Conservation (phyloP, 2,329 filamentous ascomycete genomes). For the Fonsecaea pugnacius region DNA sequence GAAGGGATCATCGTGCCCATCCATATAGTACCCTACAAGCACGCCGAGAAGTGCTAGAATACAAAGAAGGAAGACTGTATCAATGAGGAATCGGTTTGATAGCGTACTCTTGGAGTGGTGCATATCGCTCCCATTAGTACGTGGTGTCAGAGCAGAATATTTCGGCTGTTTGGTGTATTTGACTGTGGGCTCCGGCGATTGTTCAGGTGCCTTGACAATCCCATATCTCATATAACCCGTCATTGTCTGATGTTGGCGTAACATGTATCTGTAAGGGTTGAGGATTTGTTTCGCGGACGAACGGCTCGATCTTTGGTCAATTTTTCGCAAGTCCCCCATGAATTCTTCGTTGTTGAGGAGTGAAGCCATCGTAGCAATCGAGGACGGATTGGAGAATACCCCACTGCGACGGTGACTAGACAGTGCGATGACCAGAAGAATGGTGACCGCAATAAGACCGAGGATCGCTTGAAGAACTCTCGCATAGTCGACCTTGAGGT, state of each 20-base stretch:
- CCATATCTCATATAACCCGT: constrained; percentile 21
- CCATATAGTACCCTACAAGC: constrained; percentile 27
- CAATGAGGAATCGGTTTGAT: background rate
- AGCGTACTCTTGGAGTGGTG: constrained; percentile 2
- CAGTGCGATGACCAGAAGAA: constrained; percentile 22
- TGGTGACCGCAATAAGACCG: constrained; percentile 17
- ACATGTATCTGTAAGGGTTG: constrained; percentile 14
- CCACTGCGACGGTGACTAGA: constrained; percentile 18
- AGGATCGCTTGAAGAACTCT: constrained; percentile 19
- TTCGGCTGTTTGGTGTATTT: constrained; percentile 6
- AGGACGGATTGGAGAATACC: constrained; percentile 27
- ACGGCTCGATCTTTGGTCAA: constrained; percentile 12
- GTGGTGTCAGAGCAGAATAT: background rate
- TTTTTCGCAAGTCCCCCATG: background rate
- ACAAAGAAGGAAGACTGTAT: constrained; percentile 21
- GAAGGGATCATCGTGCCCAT: constrained; percentile 15
- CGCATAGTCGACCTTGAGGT: constrained; percentile 20
- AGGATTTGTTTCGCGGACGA: constrained; percentile 3
- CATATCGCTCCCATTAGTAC: background rate
- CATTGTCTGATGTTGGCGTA: constrained; percentile 12
- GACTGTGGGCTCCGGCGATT: background rate
- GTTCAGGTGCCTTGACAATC: constrained; percentile 12
- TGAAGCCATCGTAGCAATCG: constrained; percentile 27
- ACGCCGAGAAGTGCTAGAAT: constrained; percentile 26
- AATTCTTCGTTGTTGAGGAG: constrained; percentile 22